Conservation (phyloP, 1,139 yeast genomes). For the Arxiozyma heterogenica region DNA sequence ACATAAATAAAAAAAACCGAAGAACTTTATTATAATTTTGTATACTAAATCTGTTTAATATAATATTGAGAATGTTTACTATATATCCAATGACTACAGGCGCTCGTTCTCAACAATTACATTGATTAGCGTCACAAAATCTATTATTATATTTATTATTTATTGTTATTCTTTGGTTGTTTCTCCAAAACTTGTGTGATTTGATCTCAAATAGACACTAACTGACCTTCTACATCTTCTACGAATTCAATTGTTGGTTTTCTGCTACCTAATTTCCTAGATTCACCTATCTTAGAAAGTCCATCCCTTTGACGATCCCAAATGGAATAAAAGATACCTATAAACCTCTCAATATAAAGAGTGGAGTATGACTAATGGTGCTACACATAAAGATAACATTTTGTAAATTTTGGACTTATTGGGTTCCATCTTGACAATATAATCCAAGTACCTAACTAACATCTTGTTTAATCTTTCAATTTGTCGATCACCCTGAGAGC, state of each 20-base stretch:
- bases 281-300: background rate
- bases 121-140: too few species aligned
- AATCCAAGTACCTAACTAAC: background rate
- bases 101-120: too few species aligned
- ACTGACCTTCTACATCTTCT: background rate
- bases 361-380: background rate
- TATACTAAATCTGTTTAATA: too few species aligned
- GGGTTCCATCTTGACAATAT: slow-evolving; percentile 16
- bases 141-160: too few species aligned
- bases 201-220: background rate
- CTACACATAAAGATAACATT: background rate
- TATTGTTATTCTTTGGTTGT: too few species aligned
- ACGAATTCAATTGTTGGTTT: background rate
- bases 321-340: background rate
- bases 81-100: too few species aligned
- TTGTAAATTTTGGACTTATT: slow-evolving; percentile 3
- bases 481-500: background rate
- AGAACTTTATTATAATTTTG: too few species aligned
- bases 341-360: background rate
- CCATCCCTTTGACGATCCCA: background rate
- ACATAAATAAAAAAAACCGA: too few species aligned
- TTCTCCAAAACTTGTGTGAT: too few species aligned
- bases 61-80: too few species aligned
- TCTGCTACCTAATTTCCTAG: background rate
- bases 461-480: background rate